Base-by-base conservation (phyloP, 1,284 basidiomycete species). In the Testicularia cyperi region DNA sequence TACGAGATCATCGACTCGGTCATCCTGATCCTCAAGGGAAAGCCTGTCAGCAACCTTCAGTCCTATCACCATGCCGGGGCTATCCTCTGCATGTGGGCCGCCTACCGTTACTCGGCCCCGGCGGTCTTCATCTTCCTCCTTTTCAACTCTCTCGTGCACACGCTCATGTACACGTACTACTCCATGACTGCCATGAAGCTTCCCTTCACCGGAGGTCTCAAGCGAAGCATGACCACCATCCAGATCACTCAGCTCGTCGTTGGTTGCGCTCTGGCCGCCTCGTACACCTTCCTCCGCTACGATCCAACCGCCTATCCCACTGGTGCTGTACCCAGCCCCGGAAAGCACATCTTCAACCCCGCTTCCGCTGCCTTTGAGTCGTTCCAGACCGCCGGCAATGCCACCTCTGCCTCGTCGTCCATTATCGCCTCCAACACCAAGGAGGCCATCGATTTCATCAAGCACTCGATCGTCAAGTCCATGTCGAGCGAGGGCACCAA, bases 11-110 rank as follows among this genome's bases (percentile, higher is more conserved):
- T 77, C 34, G 75, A 77, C 40, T 71, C 64, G 37, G 60, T 72
- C 28, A 77, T 77, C 49, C 68, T 77, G 29, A 68, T 77, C 30
- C 58, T 71, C 39, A 77, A 77, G 61, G 76, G 76, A 19, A 75
- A 75, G 52, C 70, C 73, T 30, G 74, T 75, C 20, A 61, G 63
- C 34, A 51, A 70, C 34, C 43, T 70, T 19, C 68, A 71, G 49
- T 52, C 52, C 19, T 69, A 70, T 38, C 71, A 68, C 40, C 65
- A 68, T 49, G 63, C 68, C 14, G 68, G 73, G 8, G 72, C 72
- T 0, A 72, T 77, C 35, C 42, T 68, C 21, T 72, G 68, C 55
- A 76, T 77, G 69, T 77, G 70, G 65, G 64, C 70, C 22, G 75
- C 65, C 5, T 65, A 66, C 44, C 65, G 72, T 7, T 73, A 75